Percentiles rank a stretch among this genome's conserved stretches.
Evolutionary conservation across 208 protist genomes (phyloP).

Genomic region (Herpetomonas muscarum): DNA sequence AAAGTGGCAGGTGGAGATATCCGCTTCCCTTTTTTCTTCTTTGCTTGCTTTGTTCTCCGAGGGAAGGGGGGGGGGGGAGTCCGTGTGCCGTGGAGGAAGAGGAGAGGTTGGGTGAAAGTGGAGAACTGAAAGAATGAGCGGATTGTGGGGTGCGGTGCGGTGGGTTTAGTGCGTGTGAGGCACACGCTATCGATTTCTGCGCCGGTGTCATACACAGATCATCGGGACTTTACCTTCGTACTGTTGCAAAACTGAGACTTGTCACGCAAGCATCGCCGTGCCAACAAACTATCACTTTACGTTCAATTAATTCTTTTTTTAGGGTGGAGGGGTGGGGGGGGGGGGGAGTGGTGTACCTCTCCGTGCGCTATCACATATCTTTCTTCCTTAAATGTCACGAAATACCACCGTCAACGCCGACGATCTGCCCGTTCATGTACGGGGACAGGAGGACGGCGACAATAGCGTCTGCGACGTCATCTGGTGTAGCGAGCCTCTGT

Average conservation of each 20-base stretch:
- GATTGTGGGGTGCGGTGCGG: no score
- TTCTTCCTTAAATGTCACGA: slow-evolving; percentile 18
- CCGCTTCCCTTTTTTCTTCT: no score
- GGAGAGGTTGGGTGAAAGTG: background rate
- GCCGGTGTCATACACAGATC: no score
- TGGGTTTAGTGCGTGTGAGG: no score
- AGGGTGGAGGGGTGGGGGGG: background rate
- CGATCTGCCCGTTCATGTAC: slow-evolving; percentile 82
- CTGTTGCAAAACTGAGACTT: background rate
- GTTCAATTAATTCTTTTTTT: background rate
- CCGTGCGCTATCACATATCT: background rate
- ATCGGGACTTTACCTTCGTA: no score
- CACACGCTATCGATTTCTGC: no score
- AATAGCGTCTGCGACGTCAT: slow-evolving; percentile 78
- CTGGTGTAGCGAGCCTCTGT: slow-evolving; percentile 55
- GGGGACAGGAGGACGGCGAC: slow-evolving; percentile 41
- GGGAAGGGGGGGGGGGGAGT: no score
- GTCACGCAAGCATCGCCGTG: background rate
- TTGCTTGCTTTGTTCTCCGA: no score
- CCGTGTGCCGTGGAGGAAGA: no score
- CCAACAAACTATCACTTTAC: background rate
- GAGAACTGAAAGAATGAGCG: no score
- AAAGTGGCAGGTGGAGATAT: no score
- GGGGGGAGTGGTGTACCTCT: background rate
- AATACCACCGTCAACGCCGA: slow-evolving; percentile 75